Percentiles rank a stretch among this genome's conserved stretches.
Conservation (phyloP, 2,329 filamentous ascomycete species). For the Cladosporium sp. region DNA sequence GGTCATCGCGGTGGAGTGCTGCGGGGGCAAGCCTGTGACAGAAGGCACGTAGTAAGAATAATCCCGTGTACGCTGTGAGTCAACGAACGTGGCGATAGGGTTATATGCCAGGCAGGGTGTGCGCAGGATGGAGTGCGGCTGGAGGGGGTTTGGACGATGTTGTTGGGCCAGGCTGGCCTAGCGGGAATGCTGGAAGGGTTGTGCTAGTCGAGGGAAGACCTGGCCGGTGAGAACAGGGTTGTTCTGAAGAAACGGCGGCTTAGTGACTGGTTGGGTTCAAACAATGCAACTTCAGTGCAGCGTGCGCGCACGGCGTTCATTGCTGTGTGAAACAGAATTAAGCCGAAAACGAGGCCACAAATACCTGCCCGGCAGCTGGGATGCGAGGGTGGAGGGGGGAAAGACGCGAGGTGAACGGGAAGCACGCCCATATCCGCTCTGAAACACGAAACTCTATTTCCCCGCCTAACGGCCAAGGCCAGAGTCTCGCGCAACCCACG, state of each 20-base stretch:
- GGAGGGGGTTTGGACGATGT: neutral
- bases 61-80: neutral
- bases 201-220: neutral
- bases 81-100: neutral
- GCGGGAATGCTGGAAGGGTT: neutral
- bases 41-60: neutral
- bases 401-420: neutral
- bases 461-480: too few species aligned
- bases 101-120: neutral
- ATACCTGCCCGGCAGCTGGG: neutral
- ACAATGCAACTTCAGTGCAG: constrained; percentile 4
- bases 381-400: neutral
- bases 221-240: neutral
- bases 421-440: neutral
- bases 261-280: neutral
- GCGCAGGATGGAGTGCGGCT: neutral
- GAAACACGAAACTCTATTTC: too few species aligned
- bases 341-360: neutral
- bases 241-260: neutral
- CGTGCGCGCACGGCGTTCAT: constrained; percentile 6
- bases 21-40: neutral
- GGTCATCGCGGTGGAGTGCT: neutral
- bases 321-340: constrained; percentile 8
- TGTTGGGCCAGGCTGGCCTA: neutral
- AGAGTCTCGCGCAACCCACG: too few species aligned